Conservation (phyloP, 805 yeast species). For the Phaffomyces thermotolerans region DNA sequence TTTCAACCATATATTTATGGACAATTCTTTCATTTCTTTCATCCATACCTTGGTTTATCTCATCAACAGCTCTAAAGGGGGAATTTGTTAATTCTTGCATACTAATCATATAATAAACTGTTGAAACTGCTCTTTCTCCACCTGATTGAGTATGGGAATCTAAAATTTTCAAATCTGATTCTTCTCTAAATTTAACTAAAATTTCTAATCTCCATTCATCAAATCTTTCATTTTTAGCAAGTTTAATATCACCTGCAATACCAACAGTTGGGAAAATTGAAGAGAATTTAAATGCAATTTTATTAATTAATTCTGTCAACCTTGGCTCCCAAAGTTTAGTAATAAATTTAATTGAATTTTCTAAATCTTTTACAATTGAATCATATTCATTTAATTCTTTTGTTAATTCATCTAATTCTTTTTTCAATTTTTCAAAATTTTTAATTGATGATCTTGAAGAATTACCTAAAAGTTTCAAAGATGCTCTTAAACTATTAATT, state of each 20-base stretch:
- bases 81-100: slow-evolving; percentile 82
- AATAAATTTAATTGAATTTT: slow-evolving; percentile 32
- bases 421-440: slow-evolving; percentile 25
- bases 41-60: slow-evolving; percentile 99
- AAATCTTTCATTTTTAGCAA: slow-evolving; percentile 46
- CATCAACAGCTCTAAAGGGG: slow-evolving; percentile 94
- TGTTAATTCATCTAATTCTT: slow-evolving; percentile 18
- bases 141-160: slow-evolving; percentile 94
- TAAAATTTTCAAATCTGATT: slow-evolving; percentile 58
- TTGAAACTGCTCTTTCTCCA: slow-evolving; percentile 95
- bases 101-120: slow-evolving; percentile 84
- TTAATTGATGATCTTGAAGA: slow-evolving; percentile 32
- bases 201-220: slow-evolving; percentile 81
- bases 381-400: slow-evolving; percentile 18
- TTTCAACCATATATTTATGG: slow-evolving; percentile 78
- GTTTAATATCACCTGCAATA: slow-evolving; percentile 73
- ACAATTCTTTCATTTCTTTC: slow-evolving; percentile 83
- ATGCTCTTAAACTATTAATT: slow-evolving; percentile 42
- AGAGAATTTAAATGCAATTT: slow-evolving; percentile 60
- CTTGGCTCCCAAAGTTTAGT: slow-evolving; percentile 53
- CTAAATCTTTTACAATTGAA: slow-evolving; percentile 22
- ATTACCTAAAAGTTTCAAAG: slow-evolving; percentile 28
- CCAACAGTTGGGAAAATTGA: slow-evolving; percentile 67
- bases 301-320: slow-evolving; percentile 42
- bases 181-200: slow-evolving; percentile 77